Evolutionary conservation across 1,284 basidiomycete genomes (phyloP).

Genomic region (Anthracocystis setariae): DNA sequence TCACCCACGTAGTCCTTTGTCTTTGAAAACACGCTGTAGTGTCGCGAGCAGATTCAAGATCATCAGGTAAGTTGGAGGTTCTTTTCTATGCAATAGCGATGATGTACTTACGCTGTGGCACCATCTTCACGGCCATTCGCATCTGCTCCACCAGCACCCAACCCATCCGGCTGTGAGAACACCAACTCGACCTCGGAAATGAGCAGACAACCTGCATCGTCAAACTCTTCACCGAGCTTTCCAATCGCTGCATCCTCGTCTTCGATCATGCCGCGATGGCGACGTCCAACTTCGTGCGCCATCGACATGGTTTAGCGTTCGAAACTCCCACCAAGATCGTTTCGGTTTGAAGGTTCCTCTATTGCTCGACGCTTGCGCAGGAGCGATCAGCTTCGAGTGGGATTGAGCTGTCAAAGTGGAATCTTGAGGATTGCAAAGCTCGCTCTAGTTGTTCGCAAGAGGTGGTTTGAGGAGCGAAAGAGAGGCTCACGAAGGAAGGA

Average conservation of each 20-base stretch:
- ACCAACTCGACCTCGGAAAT: conserved; percentile 91
- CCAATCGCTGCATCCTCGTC: conserved; percentile 57
- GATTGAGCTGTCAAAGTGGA: no score
- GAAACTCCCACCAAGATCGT: background rate
- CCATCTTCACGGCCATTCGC: conserved; percentile 78
- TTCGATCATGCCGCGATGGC: conserved; percentile 46
- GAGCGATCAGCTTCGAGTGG: no score
- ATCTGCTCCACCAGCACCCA: conserved; percentile 19
- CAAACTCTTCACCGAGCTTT: conserved; percentile 74
- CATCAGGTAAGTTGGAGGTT: no score
- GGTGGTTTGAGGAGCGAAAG: no score
- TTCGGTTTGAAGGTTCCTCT: no score
- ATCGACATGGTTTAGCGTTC: conserved; percentile 8
- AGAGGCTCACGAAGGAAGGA: no score
- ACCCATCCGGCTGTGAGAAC: conserved; percentile 79
- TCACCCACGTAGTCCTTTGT: conserved; percentile 89
- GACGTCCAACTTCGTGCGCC: conserved; percentile 42
- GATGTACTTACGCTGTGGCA: conserved; percentile 72
- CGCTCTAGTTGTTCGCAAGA: no score
- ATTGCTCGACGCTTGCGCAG: no score
- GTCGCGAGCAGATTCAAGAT: no score
- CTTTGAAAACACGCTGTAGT: conserved; percentile 93
- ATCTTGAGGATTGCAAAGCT: no score
- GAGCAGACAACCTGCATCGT: conserved; percentile 86
- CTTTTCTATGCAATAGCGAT: background rate